A percentile compares a stretch with the other conserved stretches of the same genome.
phyloP scores from a whole-genome alignment of 306 rosid species.

The Oemleria cerasiformis region DNA sequence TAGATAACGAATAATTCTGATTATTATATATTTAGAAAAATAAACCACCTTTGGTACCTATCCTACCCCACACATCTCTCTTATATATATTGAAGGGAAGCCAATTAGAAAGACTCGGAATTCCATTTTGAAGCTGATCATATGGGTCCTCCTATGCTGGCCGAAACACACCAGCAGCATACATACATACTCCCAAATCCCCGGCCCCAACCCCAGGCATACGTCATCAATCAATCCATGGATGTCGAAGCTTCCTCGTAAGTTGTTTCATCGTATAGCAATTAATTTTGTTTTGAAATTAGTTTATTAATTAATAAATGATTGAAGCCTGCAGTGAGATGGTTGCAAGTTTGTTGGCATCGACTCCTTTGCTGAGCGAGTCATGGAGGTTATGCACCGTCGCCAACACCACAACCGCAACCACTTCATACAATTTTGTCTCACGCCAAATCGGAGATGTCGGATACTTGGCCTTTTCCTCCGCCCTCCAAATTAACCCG shows the following conservation, averaged over 20 bases:
- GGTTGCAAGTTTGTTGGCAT: slow-evolving; percentile 56
- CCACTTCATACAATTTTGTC: slow-evolving; percentile 22
- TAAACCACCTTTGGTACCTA: too few species aligned
- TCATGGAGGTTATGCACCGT: slow-evolving; percentile 70
- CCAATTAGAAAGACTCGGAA: too few species aligned
- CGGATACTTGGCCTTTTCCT: slow-evolving; percentile 67
- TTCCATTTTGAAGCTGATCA: too few species aligned
- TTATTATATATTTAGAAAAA: too few species aligned
- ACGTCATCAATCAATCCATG: slow-evolving; percentile 32
- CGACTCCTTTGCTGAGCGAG: slow-evolving; percentile 66
- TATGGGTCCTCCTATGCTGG: too few species aligned
- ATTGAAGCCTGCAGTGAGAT: slow-evolving; percentile 69
- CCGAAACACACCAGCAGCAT: too few species aligned
- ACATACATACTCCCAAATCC: too few species aligned
- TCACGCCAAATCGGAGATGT: slow-evolving; percentile 36
- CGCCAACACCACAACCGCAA: slow-evolving; percentile 39
- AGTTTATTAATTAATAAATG: slow-evolving; percentile 21
- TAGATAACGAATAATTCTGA: too few species aligned
- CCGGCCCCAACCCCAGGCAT: too few species aligned
- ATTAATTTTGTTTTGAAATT: not conserved
- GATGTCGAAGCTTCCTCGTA: slow-evolving; percentile 66
- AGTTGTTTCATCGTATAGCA: slow-evolving; percentile 13
- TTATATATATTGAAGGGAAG: too few species aligned
- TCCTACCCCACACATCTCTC: too few species aligned
- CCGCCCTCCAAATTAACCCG: slow-evolving; percentile 18